Evolutionary conservation across 2,329 filamentous ascomycete species (phyloP).

Genomic region (Nectriaceae sp.): DNA sequence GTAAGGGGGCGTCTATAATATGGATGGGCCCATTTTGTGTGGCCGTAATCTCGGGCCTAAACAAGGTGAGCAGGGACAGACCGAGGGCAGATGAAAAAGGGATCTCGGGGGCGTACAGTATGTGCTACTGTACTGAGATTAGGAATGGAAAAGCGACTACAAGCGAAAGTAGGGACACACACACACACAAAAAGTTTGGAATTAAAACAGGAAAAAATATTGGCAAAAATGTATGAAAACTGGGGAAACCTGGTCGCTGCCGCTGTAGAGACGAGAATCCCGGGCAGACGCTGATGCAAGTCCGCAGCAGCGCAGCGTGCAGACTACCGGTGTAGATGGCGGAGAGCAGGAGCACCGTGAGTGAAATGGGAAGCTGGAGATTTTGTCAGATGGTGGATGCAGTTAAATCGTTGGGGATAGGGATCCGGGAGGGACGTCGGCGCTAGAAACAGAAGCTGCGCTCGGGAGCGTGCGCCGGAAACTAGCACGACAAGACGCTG

Average conservation of each 20-base stretch:
- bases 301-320: background rate
- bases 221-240: background rate
- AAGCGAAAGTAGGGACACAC: no score
- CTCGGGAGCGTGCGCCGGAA: background rate
- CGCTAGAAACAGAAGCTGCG: background rate
- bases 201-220: background rate
- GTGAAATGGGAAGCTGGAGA: no score
- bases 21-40: slow-evolving; percentile 23
- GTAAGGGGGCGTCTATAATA: background rate
- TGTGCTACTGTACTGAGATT: slow-evolving; percentile 13
- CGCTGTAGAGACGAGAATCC: no score
- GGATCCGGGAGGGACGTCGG: no score
- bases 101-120: slow-evolving; percentile 3
- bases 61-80: slow-evolving; percentile 29
- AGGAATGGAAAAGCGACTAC: slow-evolving; percentile 18
- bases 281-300: background rate
- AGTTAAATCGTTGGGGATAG: no score
- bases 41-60: slow-evolving; percentile 31
- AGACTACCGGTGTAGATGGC: background rate
- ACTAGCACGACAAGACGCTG: slow-evolving; percentile 6
- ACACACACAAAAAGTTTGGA: background rate
- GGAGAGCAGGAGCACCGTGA: background rate
- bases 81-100: slow-evolving; percentile 17
- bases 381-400: no score
- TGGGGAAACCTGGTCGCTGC: background rate